A percentile compares a stretch with the other conserved stretches of the same genome.
These are phyloP conservation scores for Conringia planisiliqua DNA, from an alignment of 345 rosid genomes.

Conservation along the genomic window DNA sequence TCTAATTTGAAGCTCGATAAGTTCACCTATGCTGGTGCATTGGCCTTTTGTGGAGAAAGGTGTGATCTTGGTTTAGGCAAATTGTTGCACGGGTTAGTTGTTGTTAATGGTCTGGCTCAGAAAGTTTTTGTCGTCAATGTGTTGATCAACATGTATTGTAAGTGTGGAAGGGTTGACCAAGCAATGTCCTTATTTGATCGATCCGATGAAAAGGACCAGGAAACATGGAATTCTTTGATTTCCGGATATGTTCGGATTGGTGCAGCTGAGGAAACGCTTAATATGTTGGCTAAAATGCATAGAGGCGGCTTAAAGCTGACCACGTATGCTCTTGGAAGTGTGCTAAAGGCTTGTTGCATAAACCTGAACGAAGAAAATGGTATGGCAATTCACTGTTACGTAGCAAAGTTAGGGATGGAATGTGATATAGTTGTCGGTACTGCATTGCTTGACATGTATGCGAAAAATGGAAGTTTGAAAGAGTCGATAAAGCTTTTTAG, in stretches of 20 bases:
- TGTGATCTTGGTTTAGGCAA: slow-evolving; percentile 41
- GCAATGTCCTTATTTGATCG: slow-evolving; percentile 44
- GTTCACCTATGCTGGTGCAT: slow-evolving; percentile 48
- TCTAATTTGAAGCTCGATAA: slow-evolving; percentile 41
- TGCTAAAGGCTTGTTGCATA: slow-evolving; percentile 42
- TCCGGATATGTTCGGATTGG: slow-evolving; percentile 44
- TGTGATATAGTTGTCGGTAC: slow-evolving; percentile 44
- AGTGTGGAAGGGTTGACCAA: slow-evolving; percentile 41
- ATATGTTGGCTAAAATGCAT: slow-evolving; percentile 44
- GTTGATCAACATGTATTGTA: slow-evolving; percentile 48
- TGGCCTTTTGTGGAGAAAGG: slow-evolving; percentile 39
- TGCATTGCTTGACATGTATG: slow-evolving; percentile 56
- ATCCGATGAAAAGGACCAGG: slow-evolving; percentile 36
- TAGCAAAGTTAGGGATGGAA: slow-evolving; percentile 40
- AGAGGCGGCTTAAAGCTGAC: slow-evolving; percentile 33
- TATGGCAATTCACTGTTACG: slow-evolving; percentile 42
- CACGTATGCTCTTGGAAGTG: slow-evolving; percentile 47
- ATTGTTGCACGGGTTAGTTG: slow-evolving; percentile 43
- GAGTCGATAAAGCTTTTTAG: slow-evolving; percentile 36
- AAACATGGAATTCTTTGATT: slow-evolving; percentile 57
- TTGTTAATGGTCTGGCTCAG: slow-evolving; percentile 36
- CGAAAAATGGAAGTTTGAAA: slow-evolving; percentile 38
- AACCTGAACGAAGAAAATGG: slow-evolving; percentile 34
- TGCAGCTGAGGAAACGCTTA: slow-evolving; percentile 36
- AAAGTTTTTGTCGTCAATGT: slow-evolving; percentile 32